Percentiles rank a stretch among this genome's conserved stretches.
phyloP scores from a whole-genome alignment of 2,329 filamentous ascomycete genomes.

The Alternaria tenuissima region DNA sequence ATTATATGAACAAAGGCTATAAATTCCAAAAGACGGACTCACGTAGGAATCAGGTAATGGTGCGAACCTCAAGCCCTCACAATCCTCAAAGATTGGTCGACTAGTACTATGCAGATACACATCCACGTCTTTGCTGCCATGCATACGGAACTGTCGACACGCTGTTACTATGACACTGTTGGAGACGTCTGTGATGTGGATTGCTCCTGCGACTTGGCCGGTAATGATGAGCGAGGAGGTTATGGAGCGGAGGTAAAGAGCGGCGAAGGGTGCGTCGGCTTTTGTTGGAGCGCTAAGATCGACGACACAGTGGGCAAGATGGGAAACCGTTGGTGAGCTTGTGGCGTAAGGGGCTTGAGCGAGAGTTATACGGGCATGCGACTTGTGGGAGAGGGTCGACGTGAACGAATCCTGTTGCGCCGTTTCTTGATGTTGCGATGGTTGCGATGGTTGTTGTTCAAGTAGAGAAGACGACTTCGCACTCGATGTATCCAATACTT shows the following conservation, averaged over 20 bases:
- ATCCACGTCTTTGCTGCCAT: conserved; percentile 81
- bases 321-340: conserved; percentile 75
- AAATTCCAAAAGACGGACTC: conserved; percentile 47
- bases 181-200: conserved; percentile 79
- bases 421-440: conserved; percentile 28
- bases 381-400: conserved; percentile 31
- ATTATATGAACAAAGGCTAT: not conserved
- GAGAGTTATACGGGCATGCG: conserved; percentile 72
- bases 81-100: conserved; percentile 94
- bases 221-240: conserved; percentile 76
- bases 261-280: conserved; percentile 67
- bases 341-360: conserved; percentile 75
- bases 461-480: not conserved
- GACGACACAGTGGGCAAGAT: conserved; percentile 75
- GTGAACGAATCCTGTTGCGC: not conserved
- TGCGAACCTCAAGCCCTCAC: conserved; percentile 78
- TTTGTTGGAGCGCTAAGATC: conserved; percentile 76
- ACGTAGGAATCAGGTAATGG: conserved; percentile 75
- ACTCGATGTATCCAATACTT: not conserved
- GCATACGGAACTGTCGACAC: conserved; percentile 90
- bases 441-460: conserved; percentile 47
- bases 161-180: conserved; percentile 76
- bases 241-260: conserved; percentile 74
- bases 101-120: conserved; percentile 84
- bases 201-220: conserved; percentile 79